phyloP scores from a whole-genome alignment of 176 grass and related monocot species.

The Ensete ventricosum region DNA sequence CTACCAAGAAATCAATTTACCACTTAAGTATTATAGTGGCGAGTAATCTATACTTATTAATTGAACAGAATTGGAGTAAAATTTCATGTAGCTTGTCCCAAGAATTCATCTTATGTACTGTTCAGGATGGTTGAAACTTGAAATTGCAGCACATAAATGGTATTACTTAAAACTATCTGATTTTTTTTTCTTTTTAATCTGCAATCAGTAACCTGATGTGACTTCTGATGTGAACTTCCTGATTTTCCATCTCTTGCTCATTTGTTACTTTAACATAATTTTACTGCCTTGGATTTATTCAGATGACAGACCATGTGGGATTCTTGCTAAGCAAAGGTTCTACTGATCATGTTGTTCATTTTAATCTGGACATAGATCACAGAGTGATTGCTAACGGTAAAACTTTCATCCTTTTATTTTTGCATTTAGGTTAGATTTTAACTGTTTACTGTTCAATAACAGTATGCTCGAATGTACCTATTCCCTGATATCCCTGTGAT shows the following conservation, averaged over 20 bases:
- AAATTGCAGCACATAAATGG: background rate
- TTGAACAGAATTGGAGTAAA: too few species aligned
- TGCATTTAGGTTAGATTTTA: background rate
- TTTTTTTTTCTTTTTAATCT: background rate
- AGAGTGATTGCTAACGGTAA: conserved; percentile 45
- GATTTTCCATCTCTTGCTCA: background rate
- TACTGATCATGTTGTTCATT: conserved; percentile 25
- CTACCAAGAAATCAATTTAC: too few species aligned
- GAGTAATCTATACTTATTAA: too few species aligned
- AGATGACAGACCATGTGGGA: conserved; percentile 58
- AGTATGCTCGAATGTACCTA: background rate
- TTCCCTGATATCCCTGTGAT: background rate
- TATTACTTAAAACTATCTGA: background rate
- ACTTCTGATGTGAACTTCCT: background rate
- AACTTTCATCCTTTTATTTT: conserved; percentile 8
- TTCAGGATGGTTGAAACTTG: background rate
- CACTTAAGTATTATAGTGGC: too few species aligned
- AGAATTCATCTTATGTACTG: too few species aligned
- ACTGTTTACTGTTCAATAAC: background rate
- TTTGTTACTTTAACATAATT: background rate
- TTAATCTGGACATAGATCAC: conserved; percentile 33
- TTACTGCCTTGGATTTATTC: conserved; percentile 11
- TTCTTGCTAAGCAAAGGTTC: conserved; percentile 67
- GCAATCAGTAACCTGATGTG: background rate
- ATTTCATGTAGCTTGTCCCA: too few species aligned